A percentile compares a stretch with the other conserved stretches of the same genome.
phyloP scores from a whole-genome alignment of 2,329 filamentous ascomycete species.

The Fusarium multiceps region DNA sequence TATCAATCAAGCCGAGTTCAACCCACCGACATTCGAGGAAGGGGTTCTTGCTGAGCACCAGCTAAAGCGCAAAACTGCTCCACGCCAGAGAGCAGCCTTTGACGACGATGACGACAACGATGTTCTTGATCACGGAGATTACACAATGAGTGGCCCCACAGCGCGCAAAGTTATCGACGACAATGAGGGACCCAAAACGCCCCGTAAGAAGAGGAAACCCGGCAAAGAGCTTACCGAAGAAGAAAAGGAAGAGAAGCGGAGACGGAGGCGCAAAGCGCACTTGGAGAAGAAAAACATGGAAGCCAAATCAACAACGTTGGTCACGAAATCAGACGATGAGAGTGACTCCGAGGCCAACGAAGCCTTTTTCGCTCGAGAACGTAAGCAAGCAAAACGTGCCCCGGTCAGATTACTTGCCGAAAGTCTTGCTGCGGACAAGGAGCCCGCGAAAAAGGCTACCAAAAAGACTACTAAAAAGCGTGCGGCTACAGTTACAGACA shows the following conservation, averaged over 20 bases:
- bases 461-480: slow-evolving; percentile 50
- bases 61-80: slow-evolving; percentile 75
- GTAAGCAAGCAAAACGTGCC: slow-evolving; percentile 64
- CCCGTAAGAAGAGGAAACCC: slow-evolving; percentile 60
- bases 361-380: slow-evolving; percentile 82
- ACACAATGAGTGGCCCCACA: slow-evolving; percentile 76
- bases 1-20: slow-evolving; percentile 82
- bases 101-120: slow-evolving; percentile 72
- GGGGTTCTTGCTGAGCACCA: slow-evolving; percentile 80
- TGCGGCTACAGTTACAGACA: background rate
- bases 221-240: slow-evolving; percentile 65
- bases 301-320: slow-evolving; percentile 75
- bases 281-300: slow-evolving; percentile 80
- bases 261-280: slow-evolving; percentile 70
- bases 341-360: slow-evolving; percentile 77
- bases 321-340: slow-evolving; percentile 89
- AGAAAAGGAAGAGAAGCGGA: slow-evolving; percentile 72
- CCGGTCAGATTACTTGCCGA: slow-evolving; percentile 46
- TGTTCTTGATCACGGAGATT: slow-evolving; percentile 66
- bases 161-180: slow-evolving; percentile 64
- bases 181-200: slow-evolving; percentile 65
- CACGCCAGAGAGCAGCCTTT: slow-evolving; percentile 69
- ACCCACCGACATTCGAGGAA: slow-evolving; percentile 80
- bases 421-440: background rate
- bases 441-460: background rate